Evolutionary conservation across 345 rosid species (phyloP), one percentile per base, ranked within the genome.

Genomic region (Psidium guajava): DNA sequence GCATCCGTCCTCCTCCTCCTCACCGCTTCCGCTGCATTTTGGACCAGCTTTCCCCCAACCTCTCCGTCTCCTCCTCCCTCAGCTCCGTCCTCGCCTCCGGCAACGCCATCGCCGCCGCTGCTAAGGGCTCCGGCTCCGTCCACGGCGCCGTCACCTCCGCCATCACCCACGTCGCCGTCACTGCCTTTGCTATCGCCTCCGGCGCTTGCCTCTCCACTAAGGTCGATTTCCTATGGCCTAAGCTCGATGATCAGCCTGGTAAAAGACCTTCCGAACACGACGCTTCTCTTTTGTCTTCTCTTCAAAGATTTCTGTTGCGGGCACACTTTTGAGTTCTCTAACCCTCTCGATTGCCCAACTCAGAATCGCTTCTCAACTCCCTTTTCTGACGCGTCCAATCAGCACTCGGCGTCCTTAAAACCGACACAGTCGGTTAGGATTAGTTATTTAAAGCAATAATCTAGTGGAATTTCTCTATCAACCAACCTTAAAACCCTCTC

Each of bases 161-260:
- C 82, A 93, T 94, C 88, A 91, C 96, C 20, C 95, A 94, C 3
- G 94, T 94, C 5, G 95, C 94, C 53, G 90, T 94, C 87, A 91
- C 93, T 49, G 94, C 94, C 77, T 86, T 94, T 57, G 97, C 96
- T 73, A 94, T 94, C 75, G 96, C 94, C 83, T 94, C 96, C 50
- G 97, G 97, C 8, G 97, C 95, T 85, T 94, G 97, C 52, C 94
- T 94, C 82, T 93, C 97, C 88, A 93, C 95, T 27, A 93, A 91
- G 88, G 94, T 93, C 44, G 94, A 93, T 56, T 94, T 93, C 88
- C 85, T 94, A 49, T 94, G 94, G 97, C 97, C 97, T 51, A 93
- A 93, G 87, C 77, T 87, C 53, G 91, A 92, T 74, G 97, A 93
- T 59, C 95, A 91, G 55, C 94, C 94, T 36, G 93, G 94, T 94